Conservation (phyloP, 2,329 filamentous ascomycete species). For the Coleophoma cylindrospora region DNA sequence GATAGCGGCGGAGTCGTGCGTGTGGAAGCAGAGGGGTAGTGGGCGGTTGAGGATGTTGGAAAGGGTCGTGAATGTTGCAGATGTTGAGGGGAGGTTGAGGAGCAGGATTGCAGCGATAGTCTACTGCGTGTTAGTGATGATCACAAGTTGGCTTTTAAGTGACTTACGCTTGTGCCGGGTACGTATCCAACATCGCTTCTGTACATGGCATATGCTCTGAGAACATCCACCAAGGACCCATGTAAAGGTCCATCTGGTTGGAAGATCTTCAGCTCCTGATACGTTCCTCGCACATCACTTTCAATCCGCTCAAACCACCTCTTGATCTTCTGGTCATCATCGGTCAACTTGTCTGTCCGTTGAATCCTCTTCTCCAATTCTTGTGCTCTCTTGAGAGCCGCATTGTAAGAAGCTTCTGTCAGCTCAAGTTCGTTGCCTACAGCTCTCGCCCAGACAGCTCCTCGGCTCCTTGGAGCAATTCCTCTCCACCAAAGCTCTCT, state of each 20-base stretch:
- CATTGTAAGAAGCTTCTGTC: conserved; percentile 61
- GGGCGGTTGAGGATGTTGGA: conserved; percentile 76
- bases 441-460: conserved; percentile 25
- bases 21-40: conserved; percentile 70
- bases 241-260: conserved; percentile 50
- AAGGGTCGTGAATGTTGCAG: conserved; percentile 64
- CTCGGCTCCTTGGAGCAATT: conserved; percentile 63
- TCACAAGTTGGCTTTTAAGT: not conserved
- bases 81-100: conserved; percentile 61
- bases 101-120: conserved; percentile 69
- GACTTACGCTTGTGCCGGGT: conserved; percentile 66
- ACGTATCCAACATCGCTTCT: conserved; percentile 77
- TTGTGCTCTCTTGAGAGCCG: conserved; percentile 63
- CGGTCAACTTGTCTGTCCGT: conserved; percentile 22
- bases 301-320: conserved; percentile 61
- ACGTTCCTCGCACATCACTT: conserved; percentile 61
- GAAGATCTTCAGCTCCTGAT: conserved; percentile 70
- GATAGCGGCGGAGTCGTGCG: conserved; percentile 64
- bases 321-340: conserved; percentile 49
- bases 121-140: conserved; percentile 31
- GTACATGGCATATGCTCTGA: conserved; percentile 78
- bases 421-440: conserved; percentile 29
- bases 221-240: conserved; percentile 62
- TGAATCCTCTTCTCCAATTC: conserved; percentile 45
- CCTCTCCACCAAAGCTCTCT: conserved; percentile 81